Conservation (phyloP, 148 eudicot genomes). For the Vaccinium macrocarpon region DNA sequence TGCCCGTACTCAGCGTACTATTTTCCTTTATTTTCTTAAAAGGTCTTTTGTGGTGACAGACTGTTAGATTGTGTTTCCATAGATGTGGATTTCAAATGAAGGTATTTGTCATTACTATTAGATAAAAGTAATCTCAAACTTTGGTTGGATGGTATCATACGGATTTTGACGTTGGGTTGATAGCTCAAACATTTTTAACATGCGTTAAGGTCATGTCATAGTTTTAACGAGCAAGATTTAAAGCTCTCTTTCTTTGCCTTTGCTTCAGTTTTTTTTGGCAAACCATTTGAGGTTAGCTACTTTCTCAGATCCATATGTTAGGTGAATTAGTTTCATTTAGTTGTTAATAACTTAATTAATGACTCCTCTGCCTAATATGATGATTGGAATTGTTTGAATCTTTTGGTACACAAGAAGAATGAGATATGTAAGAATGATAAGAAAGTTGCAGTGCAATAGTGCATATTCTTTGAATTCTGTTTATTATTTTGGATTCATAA, state of each 20-base stretch:
- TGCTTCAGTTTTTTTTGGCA: not conserved
- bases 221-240: not conserved
- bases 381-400: not conserved
- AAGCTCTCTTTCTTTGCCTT: not conserved
- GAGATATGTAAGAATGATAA: not conserved
- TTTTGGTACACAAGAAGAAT: not conserved
- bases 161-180: not conserved
- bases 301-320: not conserved
- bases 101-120: not conserved
- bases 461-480: not conserved
- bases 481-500: not conserved
- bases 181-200: not conserved
- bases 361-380: not conserved
- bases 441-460: not conserved
- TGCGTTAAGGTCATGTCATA: not conserved
- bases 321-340: not conserved
- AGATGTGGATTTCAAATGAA: not conserved
- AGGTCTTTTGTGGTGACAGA: not conserved
- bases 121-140: not conserved
- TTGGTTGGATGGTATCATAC: not conserved
- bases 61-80: not conserved
- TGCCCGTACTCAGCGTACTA: not conserved
- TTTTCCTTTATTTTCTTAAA: not conserved
- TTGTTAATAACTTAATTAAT: not conserved
- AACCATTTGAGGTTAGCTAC: not conserved